Percentiles rank a stretch among this genome's conserved stretches.
phyloP scores from a whole-genome alignment of 352 stramenopile species.

The Pythium vanterpoolii region DNA sequence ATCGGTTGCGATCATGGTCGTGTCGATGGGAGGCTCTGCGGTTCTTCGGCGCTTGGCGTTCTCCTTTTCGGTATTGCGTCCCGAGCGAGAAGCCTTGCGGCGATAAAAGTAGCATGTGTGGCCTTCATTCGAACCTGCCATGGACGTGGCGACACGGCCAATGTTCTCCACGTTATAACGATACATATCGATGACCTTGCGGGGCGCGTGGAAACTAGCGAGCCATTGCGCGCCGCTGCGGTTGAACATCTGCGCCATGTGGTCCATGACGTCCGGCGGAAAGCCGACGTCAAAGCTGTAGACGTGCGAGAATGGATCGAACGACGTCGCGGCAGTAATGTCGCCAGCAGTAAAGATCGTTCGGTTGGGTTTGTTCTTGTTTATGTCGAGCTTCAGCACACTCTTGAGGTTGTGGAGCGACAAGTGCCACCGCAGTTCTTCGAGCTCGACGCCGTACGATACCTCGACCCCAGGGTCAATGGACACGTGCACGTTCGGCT shows the following conservation, averaged over 20 bases:
- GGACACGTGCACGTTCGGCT: slow-evolving; percentile 97
- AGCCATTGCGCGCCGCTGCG: slow-evolving; percentile 86
- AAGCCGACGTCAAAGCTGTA: slow-evolving; percentile 99
- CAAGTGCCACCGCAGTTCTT: slow-evolving; percentile 93
- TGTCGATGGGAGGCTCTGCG: slow-evolving; percentile 19
- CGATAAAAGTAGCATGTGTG: slow-evolving; percentile 98
- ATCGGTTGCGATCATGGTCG: slow-evolving; percentile 12
- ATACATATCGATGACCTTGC: slow-evolving; percentile 92
- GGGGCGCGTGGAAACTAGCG: slow-evolving; percentile 93
- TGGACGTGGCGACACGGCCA: slow-evolving; percentile 88
- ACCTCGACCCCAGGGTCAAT: slow-evolving; percentile 95
- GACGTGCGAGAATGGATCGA: slow-evolving; percentile 97
- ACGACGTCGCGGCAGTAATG: slow-evolving; percentile 91
- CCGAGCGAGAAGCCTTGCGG: slow-evolving; percentile 25
- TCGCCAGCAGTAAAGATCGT: slow-evolving; percentile 93
- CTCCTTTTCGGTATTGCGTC: no score
- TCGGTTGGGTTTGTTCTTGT: slow-evolving; percentile 48
- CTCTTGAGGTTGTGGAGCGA: slow-evolving; percentile 92
- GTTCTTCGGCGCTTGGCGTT: slow-evolving; percentile 22
- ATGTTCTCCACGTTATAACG: slow-evolving; percentile 91
- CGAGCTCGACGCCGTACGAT: slow-evolving; percentile 95
- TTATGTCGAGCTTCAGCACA: slow-evolving; percentile 71
- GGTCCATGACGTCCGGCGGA: slow-evolving; percentile 92
- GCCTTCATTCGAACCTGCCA: slow-evolving; percentile 95
- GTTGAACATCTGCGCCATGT: slow-evolving; percentile 94